phyloP scores from a whole-genome alignment of 495 filamentous ascomycete genomes.

The Aspergillus homomorphus region DNA sequence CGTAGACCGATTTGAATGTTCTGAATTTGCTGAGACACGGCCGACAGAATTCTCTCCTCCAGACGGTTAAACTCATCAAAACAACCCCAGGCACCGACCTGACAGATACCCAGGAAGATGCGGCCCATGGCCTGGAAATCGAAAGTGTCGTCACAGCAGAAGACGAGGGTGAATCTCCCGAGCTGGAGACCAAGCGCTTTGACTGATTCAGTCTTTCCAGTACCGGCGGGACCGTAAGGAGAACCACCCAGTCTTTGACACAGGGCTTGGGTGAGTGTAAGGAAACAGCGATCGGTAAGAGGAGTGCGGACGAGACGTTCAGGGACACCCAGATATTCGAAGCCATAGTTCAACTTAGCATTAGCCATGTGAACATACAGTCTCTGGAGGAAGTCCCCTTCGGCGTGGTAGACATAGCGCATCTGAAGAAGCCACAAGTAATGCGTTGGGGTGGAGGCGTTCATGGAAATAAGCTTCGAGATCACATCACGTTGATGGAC shows the following conservation, averaged over 20 bases:
- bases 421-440: conserved; percentile 96
- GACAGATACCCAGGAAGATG: conserved; percentile 98
- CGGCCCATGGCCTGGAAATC: conserved; percentile 99
- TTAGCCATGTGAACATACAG: conserved; percentile 96
- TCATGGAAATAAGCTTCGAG: conserved; percentile 70
- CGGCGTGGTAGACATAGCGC: conserved; percentile 85
- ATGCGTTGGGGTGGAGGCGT: conserved; percentile 75
- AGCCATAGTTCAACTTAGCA: conserved; percentile 90
- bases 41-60: conserved; percentile 94
- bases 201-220: conserved; percentile 98
- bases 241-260: conserved; percentile 94
- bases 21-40: conserved; percentile 97
- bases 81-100: conserved; percentile 98
- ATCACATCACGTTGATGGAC: conserved; percentile 95
- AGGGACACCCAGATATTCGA: conserved; percentile 94
- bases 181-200: conserved; percentile 96
- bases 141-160: conserved; percentile 98
- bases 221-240: conserved; percentile 95
- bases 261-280: conserved; percentile 92
- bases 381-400: conserved; percentile 77
- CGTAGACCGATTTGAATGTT: conserved; percentile 96
- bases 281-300: conserved; percentile 95
- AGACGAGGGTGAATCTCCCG: conserved; percentile 94
- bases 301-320: conserved; percentile 95
- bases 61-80: conserved; percentile 99